Percentiles rank a stretch among this genome's conserved stretches.
phyloP scores from a whole-genome alignment of 164 flowering plant species.

The Chloranthus sessilifolius region DNA sequence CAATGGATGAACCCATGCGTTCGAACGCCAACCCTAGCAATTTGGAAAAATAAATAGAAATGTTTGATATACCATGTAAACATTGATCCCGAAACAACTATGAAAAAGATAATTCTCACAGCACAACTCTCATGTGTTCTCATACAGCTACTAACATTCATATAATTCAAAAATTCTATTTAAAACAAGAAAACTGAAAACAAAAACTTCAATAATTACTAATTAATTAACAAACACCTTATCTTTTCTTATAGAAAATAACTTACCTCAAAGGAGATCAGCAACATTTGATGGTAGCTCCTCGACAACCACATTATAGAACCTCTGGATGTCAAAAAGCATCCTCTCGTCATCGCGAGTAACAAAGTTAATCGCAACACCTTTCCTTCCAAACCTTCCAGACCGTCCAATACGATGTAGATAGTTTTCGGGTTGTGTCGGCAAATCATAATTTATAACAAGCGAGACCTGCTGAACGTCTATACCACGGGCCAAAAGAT shows the following conservation, averaged over 20 bases:
- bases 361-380: constrained; percentile 83
- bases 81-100: too few relatives aligned
- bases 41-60: too few relatives aligned
- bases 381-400: constrained; percentile 85
- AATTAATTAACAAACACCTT: too few relatives aligned
- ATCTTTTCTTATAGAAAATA: neutral
- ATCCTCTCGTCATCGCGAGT: constrained; percentile 74
- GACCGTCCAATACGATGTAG: constrained; percentile 89
- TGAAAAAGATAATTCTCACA: too few relatives aligned
- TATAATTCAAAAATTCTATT: too few relatives aligned
- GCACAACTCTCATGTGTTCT: too few relatives aligned
- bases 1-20: too few relatives aligned
- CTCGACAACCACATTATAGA: constrained; percentile 69
- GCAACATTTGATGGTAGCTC: constrained; percentile 78
- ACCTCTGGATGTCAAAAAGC: constrained; percentile 74
- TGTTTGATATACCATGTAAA: too few relatives aligned
- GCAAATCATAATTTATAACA: constrained; percentile 78
- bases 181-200: too few relatives aligned
- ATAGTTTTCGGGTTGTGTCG: constrained; percentile 86
- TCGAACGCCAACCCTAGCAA: too few relatives aligned
- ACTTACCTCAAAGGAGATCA: constrained; percentile 52
- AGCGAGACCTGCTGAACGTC: constrained; percentile 94
- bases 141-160: too few relatives aligned
- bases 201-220: too few relatives aligned
- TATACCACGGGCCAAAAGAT: constrained; percentile 83